Conservation (phyloP, 495 filamentous ascomycete genomes). For the Xylaria scruposa region DNA sequence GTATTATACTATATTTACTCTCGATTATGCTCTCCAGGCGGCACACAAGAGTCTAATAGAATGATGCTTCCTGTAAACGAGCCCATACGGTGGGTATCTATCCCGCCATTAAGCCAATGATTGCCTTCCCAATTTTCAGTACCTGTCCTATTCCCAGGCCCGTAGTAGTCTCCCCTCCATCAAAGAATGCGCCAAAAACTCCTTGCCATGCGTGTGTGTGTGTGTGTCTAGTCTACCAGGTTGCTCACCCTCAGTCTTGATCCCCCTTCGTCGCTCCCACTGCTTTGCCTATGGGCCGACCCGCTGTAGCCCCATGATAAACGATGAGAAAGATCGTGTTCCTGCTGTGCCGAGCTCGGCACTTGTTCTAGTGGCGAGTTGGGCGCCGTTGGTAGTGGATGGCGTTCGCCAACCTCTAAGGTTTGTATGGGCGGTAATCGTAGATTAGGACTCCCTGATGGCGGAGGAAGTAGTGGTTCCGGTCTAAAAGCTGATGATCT, state of each 20-base stretch:
- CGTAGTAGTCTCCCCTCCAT: neutral
- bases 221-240: conserved; percentile 21
- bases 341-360: neutral
- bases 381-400: conserved; percentile 40
- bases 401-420: conserved; percentile 6
- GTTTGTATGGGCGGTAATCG: conserved; percentile 30
- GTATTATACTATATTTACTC: neutral
- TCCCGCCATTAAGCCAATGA: conserved; percentile 12
- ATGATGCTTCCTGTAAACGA: neutral
- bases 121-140: conserved; percentile 6
- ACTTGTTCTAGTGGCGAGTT: conserved; percentile 37
- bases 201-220: neutral
- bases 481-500: conserved; percentile 1
- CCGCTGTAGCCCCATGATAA: neutral
- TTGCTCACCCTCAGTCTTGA: conserved; percentile 28
- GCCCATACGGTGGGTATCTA: conserved; percentile 11
- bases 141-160: conserved; percentile 5
- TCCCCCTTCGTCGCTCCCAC: conserved; percentile 21
- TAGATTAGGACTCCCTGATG: neutral
- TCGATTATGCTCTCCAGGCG: neutral
- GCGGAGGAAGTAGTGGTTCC: conserved; percentile 5
- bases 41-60: neutral
- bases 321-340: conserved; percentile 11
- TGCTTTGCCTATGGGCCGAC: conserved; percentile 5
- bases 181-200: conserved; percentile 20